Base-by-base conservation (phyloP, 2,329 filamentous ascomycete genomes). In the Phialophora macrospora region DNA sequence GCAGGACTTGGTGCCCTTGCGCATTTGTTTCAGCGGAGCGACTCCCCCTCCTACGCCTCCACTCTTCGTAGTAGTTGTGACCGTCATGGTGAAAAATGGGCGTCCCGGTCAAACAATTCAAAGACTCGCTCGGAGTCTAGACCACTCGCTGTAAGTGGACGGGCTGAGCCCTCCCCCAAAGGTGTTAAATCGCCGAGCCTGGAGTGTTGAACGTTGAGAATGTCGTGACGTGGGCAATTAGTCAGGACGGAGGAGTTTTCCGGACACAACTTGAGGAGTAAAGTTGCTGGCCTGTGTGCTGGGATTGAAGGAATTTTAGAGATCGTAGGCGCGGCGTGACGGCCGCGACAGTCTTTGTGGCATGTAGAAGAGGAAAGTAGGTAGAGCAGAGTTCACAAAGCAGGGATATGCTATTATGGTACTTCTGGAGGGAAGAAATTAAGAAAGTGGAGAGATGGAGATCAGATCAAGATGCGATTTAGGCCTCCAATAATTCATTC, bases 1-100 rank as follows among this genome's bases (percentile, higher is more conserved):
- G 57, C 70, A 72, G 3, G 70, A 71, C 28, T 66, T 67, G 8
- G 70, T 72, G 56, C 70, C 70, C 57, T 68, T 68, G 14, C 70
- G 66, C 70, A 71, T 72, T 51, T 58, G 60, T 52, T 63, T 70
- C 2, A 68, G 46, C 9, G 46, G 34, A 5, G 55, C 17, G 12
- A 24, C 32, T 2, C 4, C 7, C 51, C 12, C 32, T 2, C 34
- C 51, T n/a, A 46, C 30, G 17, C 41, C 46, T 44, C 48, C 24
- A 26, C 20, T 51, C 48, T 51, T 22, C 20, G 48, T 28, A 5
- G 22, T 28, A 5, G 8, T 14, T 51, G 20, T 9, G 9, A 9
- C 2, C 17, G 52, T n/a, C 26, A 34, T 24, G n/a, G 34, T 51
- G 22, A 22, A 8, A 30, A 14, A 12, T 2, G 7, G n/a, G 3